phyloP scores from a whole-genome alignment of 2,329 filamentous ascomycete genomes.

The Phialophora expanda region DNA sequence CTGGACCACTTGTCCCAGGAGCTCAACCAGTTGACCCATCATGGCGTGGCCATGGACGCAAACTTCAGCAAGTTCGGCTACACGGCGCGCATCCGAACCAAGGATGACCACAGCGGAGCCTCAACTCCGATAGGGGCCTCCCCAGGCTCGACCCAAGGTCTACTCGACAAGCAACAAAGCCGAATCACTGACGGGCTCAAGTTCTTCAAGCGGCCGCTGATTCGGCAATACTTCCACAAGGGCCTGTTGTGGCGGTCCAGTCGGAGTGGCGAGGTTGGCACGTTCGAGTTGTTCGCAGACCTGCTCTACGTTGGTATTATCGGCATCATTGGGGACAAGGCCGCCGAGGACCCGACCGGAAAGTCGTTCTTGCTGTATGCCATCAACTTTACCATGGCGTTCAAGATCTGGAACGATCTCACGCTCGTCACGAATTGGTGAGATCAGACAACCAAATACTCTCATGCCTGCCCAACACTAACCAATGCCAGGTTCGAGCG shows the following conservation, averaged over 20 bases:
- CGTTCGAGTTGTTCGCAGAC: slow-evolving; percentile 69
- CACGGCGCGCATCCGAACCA: slow-evolving; percentile 17
- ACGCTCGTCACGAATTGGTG: slow-evolving; percentile 20
- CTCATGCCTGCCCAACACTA: background rate
- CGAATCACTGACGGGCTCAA: slow-evolving; percentile 11
- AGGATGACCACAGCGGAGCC: slow-evolving; percentile 14
- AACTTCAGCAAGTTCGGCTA: slow-evolving; percentile 22
- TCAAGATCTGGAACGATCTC: slow-evolving; percentile 31
- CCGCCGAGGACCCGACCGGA: slow-evolving; percentile 31
- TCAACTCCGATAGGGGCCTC: slow-evolving; percentile 5
- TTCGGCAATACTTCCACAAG: slow-evolving; percentile 24
- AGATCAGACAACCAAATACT: background rate
- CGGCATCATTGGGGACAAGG: slow-evolving; percentile 21
- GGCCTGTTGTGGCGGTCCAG: slow-evolving; percentile 56
- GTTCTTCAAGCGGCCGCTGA: slow-evolving; percentile 17
- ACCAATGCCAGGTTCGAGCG: slow-evolving; percentile 14
- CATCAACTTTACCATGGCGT: slow-evolving; percentile 63
- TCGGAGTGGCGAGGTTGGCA: slow-evolving; percentile 64
- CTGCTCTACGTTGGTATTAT: slow-evolving; percentile 42
- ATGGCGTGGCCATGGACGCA: slow-evolving; percentile 12
- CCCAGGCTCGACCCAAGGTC: background rate
- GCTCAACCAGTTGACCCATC: slow-evolving; percentile 11
- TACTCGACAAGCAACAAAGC: slow-evolving; percentile 16
- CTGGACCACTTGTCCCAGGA: slow-evolving; percentile 14
- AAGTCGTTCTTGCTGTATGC: slow-evolving; percentile 65